These are phyloP conservation scores for Ogataea methylovora DNA, from an alignment of 805 yeast genomes.

Conservation along the genomic window DNA sequence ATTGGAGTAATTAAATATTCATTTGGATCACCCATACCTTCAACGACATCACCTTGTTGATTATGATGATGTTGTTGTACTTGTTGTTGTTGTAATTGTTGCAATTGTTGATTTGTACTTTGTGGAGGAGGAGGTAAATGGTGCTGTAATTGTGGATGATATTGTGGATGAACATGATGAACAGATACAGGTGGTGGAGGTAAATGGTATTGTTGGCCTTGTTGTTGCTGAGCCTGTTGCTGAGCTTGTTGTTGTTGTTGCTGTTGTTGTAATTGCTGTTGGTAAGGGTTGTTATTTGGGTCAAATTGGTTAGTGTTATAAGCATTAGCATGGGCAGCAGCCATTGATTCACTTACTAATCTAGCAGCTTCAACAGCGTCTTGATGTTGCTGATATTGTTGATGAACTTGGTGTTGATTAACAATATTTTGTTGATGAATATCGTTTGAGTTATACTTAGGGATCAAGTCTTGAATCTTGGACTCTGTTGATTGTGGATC, in stretches of 20 bases:
- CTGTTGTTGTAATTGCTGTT: conserved; percentile 1
- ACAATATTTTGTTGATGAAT: not conserved
- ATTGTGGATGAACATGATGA: conserved; percentile 5
- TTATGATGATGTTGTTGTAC: conserved; percentile 2
- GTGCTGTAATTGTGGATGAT: conserved; percentile 7
- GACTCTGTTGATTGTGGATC: not conserved
- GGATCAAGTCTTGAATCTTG: no score
- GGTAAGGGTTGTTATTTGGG: not conserved
- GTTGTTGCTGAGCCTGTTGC: not conserved
- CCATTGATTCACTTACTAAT: conserved; percentile 1
- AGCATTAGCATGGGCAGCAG: not conserved
- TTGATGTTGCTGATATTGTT: not conserved
- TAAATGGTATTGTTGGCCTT: conserved; percentile 3
- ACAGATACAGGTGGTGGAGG: conserved; percentile 9
- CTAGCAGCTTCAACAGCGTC: not conserved
- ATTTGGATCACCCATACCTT: conserved; percentile 12
- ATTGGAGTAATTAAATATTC: conserved; percentile 48
- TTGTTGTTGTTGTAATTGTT: conserved; percentile 2
- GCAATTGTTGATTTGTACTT: not conserved
- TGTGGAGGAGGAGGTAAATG: not conserved
- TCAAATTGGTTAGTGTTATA: not conserved
- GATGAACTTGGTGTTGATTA: not conserved
- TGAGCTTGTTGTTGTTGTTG: conserved; percentile 6
- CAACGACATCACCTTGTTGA: conserved; percentile 3
- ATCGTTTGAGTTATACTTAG: no score